Base-by-base conservation (phyloP, 345 rosid species). In the Lumnitzera littorea region DNA sequence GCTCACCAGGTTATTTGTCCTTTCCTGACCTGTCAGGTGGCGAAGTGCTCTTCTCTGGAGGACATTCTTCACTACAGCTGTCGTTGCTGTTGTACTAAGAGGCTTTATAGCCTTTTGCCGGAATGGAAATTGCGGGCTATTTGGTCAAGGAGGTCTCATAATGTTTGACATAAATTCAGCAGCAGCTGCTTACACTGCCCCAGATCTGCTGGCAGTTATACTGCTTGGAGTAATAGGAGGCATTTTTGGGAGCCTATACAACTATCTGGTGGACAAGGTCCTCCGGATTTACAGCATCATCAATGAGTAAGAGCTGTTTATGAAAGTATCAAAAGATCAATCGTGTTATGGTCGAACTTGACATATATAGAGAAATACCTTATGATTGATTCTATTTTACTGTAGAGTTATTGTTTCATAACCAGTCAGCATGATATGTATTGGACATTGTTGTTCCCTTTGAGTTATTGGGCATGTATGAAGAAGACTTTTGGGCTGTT, bases 11-110 rank as follows among this genome's bases (percentile, higher is more conserved):
- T 52, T 58, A 24, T 29, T 15, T 12, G 24, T 12, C 41, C 31
- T 13, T 14, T 13, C 51, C 25, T 55, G 64, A 41, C 49, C 50
- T 50, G 58, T 60, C 72, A 91, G 97, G 97, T 91, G 98, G 98
- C 76, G 98, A 71, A 91, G 89, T 74, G 95, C 98, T 29, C 85
- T 91, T 65, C 95, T 91, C 46, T 91, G 96, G 98, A 80, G 96
- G 77, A 89, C 96, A 24, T 87, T 89, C 77, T 87, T 91, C 70
- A 91, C 98, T 11, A 91, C 96, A 13, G 96, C 98, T 55, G 92
- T 91, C n/a, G 98, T 91, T 14, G 96, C 96, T 15, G 87, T 89
- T 48, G 95, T 89, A 46, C 68, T 91, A 63, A 82, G 98, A 78
- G 74, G 82, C 61, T 77, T 80, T 56, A 79, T 89, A 58, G 84